Conservation (phyloP, 228 moss, liverwort and hornwort genomes). For the Sphagnum fallax region DNA sequence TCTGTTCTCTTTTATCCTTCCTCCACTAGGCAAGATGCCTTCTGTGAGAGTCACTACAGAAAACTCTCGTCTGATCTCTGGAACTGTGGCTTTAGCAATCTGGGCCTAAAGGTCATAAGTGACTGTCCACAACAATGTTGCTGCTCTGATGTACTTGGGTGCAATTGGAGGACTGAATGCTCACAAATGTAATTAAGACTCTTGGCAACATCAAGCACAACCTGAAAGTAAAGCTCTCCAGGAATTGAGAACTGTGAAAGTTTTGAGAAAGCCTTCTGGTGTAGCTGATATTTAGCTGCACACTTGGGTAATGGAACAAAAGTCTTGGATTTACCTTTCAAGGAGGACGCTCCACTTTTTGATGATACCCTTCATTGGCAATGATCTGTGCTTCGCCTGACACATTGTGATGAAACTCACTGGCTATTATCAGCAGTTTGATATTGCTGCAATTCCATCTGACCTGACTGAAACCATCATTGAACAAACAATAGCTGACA, state of each 20-base stretch:
- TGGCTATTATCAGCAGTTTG: no score
- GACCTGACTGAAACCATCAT: no score
- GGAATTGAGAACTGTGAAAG: constrained; percentile 43
- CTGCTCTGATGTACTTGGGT: constrained; percentile 78
- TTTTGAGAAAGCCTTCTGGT: no score
- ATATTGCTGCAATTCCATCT: no score
- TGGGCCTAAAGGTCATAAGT: constrained; percentile 30
- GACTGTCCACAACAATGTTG: constrained; percentile 65
- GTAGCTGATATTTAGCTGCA: no score
- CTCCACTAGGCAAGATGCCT: neutral
- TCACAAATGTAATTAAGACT: constrained; percentile 87
- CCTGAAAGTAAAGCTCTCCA: constrained; percentile 58
- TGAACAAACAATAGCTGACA: no score
- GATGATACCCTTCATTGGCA: no score
- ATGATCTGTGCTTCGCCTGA: no score
- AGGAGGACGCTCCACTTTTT: no score
- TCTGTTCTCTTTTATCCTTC: constrained; percentile 4
- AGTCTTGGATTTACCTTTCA: no score
- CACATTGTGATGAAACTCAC: no score
- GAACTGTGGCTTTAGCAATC: constrained; percentile 70
- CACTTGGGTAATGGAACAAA: no score
- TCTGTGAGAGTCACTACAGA: constrained; percentile 1
- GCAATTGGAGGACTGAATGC: constrained; percentile 47
- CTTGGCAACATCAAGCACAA: constrained; percentile 78
- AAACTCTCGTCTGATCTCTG: constrained; percentile 64